These are phyloP conservation scores for Dactylellina drechsleri DNA, from an alignment of 2,329 filamentous ascomycete species.

Conservation along the genomic window DNA sequence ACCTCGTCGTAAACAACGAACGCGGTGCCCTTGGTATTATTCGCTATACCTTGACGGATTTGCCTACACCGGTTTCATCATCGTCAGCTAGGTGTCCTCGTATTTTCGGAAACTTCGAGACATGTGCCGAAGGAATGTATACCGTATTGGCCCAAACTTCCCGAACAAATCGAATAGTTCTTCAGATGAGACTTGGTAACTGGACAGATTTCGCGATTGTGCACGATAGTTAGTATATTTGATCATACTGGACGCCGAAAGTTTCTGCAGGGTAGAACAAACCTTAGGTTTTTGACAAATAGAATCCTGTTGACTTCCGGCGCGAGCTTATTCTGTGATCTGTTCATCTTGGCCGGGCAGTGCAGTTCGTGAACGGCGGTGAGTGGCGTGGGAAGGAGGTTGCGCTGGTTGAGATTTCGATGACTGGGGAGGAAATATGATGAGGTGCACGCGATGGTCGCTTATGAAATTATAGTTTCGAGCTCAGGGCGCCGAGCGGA, in stretches of 20 bases:
- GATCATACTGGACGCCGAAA: neutral
- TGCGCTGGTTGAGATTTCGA: conserved; percentile 12
- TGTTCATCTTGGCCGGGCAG: conserved; percentile 83
- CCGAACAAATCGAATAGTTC: conserved; percentile 99
- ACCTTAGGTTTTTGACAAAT: conserved; percentile 99
- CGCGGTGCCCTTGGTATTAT: conserved; percentile 96
- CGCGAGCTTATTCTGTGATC: conserved; percentile 88
- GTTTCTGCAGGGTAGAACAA: conserved; percentile 60
- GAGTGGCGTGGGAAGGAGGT: conserved; percentile 12
- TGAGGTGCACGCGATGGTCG: conserved; percentile 43
- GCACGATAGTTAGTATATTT: conserved; percentile 11
- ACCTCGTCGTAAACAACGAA: conserved; percentile 99
- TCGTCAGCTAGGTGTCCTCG: conserved; percentile 1
- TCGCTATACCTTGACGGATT: conserved; percentile 97
- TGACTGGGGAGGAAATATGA: conserved; percentile 8
- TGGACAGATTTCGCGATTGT: conserved; percentile 71
- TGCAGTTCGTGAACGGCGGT: conserved; percentile 4
- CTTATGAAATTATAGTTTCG: conserved; percentile 27
- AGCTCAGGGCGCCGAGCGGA: conserved; percentile 2
- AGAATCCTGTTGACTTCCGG: conserved; percentile 99
- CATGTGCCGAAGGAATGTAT: conserved; percentile 62
- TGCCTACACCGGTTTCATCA: conserved; percentile 70
- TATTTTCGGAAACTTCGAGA: neutral
- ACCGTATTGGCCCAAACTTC: conserved; percentile 96
- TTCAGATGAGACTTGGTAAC: conserved; percentile 98